phyloP scores from a whole-genome alignment of 257 asterid species.

The Parsonsia alboflavescens region DNA sequence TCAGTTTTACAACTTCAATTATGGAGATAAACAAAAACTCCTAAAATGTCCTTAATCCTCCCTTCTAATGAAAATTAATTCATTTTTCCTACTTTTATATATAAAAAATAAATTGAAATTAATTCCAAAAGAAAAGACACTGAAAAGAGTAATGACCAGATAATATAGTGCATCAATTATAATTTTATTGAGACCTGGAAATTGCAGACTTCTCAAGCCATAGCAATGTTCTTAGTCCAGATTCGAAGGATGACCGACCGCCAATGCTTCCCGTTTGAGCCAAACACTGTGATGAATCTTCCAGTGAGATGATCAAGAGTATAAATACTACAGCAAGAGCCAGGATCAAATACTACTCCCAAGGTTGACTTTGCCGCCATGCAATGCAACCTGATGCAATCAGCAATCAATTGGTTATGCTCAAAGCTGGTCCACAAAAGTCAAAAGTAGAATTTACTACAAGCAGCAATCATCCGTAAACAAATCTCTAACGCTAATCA shows the following conservation, averaged over 20 bases:
- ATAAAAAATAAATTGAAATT: too few species aligned
- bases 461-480: not conserved
- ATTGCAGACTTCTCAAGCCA: not conserved
- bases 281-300: not conserved
- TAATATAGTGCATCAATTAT: not conserved
- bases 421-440: too few species aligned
- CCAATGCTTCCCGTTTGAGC: not conserved
- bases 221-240: not conserved
- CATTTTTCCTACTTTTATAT: too few species aligned
- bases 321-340: not conserved
- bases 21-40: too few species aligned
- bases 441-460: not conserved
- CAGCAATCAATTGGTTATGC: too few species aligned
- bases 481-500: not conserved
- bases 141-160: not conserved
- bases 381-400: too few species aligned
- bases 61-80: too few species aligned
- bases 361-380: too few species aligned
- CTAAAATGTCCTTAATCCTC: too few species aligned
- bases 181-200: not conserved
- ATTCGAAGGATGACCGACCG: not conserved
- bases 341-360: too few species aligned
- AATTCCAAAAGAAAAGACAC: too few species aligned
- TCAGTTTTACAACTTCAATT: too few species aligned
- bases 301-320: not conserved